Percentiles rank a stretch among this genome's conserved stretches.
phyloP scores from a whole-genome alignment of 2,329 filamentous ascomycete species.

The Rachicladosporium sp. region DNA sequence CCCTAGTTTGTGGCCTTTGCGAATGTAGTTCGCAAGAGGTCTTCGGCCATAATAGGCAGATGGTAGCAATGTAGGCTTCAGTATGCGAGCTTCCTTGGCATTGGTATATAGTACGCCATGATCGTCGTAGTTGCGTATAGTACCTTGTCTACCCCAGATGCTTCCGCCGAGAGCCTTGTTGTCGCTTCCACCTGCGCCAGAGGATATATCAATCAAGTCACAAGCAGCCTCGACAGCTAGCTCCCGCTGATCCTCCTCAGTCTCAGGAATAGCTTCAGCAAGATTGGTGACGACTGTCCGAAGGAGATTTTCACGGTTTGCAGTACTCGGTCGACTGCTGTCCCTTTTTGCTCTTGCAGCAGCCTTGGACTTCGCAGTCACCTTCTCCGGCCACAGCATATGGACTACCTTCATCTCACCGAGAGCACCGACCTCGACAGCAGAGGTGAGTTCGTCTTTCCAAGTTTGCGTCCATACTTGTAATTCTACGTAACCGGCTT shows the following conservation, averaged over 20 bases:
- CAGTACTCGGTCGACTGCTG: conserved; percentile 7
- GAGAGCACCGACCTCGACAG: conserved; percentile 74
- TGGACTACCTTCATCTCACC: conserved; percentile 88
- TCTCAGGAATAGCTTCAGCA: conserved; percentile 24
- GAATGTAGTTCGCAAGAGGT: conserved; percentile 67
- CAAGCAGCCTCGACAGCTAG: conserved; percentile 32
- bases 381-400: conserved; percentile 63
- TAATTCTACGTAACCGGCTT: conserved; percentile 78
- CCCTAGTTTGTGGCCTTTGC: conserved; percentile 70
- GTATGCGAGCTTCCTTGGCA: conserved; percentile 61
- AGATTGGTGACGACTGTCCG: conserved; percentile 16
- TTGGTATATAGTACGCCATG: conserved; percentile 84
- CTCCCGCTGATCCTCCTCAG: conserved; percentile 31
- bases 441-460: conserved; percentile 80
- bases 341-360: conserved; percentile 1
- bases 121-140: conserved; percentile 50
- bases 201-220: conserved; percentile 37
- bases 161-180: conserved; percentile 36
- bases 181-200: conserved; percentile 32
- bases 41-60: conserved; percentile 73
- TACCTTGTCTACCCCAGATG: conserved; percentile 30
- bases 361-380: conserved; percentile 22
- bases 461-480: conserved; percentile 86
- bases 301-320: conserved; percentile 10
- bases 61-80: conserved; percentile 74